Evolutionary conservation across 1,139 yeast genomes (phyloP), one percentile per base, ranked within the genome.

Genomic region (Pneumocystis sp.): DNA sequence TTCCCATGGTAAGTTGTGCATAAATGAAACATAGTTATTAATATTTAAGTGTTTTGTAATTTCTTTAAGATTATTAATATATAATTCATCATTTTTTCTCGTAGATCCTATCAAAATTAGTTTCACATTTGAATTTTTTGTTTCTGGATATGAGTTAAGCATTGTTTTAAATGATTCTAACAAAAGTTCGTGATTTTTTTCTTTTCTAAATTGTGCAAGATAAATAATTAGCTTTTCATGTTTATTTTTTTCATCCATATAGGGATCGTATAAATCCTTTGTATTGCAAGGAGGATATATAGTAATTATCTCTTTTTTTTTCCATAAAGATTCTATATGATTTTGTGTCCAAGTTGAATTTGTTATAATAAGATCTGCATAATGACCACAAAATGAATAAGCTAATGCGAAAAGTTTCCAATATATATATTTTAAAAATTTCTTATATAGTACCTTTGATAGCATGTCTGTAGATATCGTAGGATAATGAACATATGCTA

Each of bases 171-270:
- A 95, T 70, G 89, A 85, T 2, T 75, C 71, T 61, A 93, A 75
- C 2, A 91, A 81, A 65, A 93, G 78, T 25, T 76, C 80, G 73
- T 95, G 98, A 69, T 98, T 84, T 75, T 95, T 95, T 74, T 95
- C 99, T 0, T 96, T 95, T 67, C 99, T 83, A 76, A 89, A 95
- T 75, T 95, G 99, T 0, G 97, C 97, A 64, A 95, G 77, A 67
- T 86, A 89, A 8, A 93, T 80, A 67, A 90, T 78, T 45, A 80
- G 80, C 65, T 86, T 83, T 65, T 80, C 76, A 68, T 95, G 79
- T 0, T 68, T 66, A 37, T 62, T 66, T 17, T 66, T 69, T 3
- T 70, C 40, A 17, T 68, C 69, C 12, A 72, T 70, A 21, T 69
- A 70, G 59, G 78, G 74, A 50, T 50, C 34, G 21, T 50, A 50